These are phyloP conservation scores for Kwoniella europaea DNA, from an alignment of 768 basidiomycete genomes.

Conservation along the genomic window DNA sequence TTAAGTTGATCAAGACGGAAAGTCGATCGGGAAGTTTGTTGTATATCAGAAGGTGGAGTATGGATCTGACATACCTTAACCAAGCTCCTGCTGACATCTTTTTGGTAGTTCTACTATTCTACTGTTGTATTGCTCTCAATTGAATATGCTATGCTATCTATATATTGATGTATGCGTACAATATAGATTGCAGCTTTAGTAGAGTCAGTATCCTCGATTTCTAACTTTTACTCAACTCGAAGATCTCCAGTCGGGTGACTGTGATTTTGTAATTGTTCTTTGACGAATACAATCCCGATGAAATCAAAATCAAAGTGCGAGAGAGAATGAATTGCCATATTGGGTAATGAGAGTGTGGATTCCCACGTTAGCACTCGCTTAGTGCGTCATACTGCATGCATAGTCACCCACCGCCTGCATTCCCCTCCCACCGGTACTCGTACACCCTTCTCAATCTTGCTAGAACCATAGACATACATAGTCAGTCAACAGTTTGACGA, in stretches of 20 bases:
- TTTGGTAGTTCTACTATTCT: not conserved
- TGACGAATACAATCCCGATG: constrained; percentile 4
- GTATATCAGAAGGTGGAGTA: not conserved
- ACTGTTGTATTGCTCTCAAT: not conserved
- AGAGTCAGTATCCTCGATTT: not conserved
- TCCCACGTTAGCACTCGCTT: not conserved
- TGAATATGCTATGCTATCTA: not conserved
- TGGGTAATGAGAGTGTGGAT: not conserved
- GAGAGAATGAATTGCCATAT: not conserved
- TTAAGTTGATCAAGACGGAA: too few species aligned
- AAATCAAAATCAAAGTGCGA: not conserved
- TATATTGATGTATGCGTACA: not conserved
- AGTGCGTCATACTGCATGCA: not conserved
- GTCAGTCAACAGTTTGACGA: too few species aligned
- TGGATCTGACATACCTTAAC: constrained; percentile 14
- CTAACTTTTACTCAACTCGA: not conserved
- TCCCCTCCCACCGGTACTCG: too few species aligned
- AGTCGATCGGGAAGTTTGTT: not conserved
- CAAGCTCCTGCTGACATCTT: constrained; percentile 24
- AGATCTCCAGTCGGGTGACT: too few species aligned
- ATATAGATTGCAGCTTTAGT: not conserved
- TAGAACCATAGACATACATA: too few species aligned
- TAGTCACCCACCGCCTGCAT: too few species aligned
- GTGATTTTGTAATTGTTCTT: not conserved
- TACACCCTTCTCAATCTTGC: too few species aligned